Percentiles rank a stretch among this genome's conserved stretches.
These are phyloP conservation scores for Aureobasidium zeae DNA, from an alignment of 2,329 filamentous ascomycete species.

Conservation along the genomic window DNA sequence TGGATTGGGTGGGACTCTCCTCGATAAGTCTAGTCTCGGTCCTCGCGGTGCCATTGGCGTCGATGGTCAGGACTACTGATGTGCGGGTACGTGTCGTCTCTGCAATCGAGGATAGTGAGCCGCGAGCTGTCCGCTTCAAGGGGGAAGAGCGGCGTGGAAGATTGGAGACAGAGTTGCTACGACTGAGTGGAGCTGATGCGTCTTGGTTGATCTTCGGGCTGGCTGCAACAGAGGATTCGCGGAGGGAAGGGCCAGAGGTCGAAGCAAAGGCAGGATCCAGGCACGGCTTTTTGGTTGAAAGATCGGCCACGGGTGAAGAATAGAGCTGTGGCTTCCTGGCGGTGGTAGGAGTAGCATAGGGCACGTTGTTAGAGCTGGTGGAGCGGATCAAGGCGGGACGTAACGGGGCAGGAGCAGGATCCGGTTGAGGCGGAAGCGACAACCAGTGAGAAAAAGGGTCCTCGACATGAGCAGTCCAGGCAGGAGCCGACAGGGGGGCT, in stretches of 20 bases:
- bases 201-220: conserved; percentile 13
- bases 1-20: conserved; percentile 29
- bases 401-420: neutral
- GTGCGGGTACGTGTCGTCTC: conserved; percentile 34
- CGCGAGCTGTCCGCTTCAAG: conserved; percentile 32
- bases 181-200: conserved; percentile 24
- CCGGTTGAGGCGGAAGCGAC: neutral
- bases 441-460: conserved; percentile 7
- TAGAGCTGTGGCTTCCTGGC: conserved; percentile 26
- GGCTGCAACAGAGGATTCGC: too few relatives aligned
- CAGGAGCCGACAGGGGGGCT: conserved; percentile 18
- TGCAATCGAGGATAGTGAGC: conserved; percentile 37
- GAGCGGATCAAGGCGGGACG: conserved; percentile 6
- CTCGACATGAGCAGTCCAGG: conserved; percentile 5
- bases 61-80: conserved; percentile 37
- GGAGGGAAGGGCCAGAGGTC: neutral
- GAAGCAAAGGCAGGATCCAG: conserved; percentile 6
- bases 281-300: neutral
- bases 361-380: conserved; percentile 22
- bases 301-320: conserved; percentile 25
- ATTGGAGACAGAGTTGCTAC: conserved; percentile 25
- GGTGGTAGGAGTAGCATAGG: conserved; percentile 6
- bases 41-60: conserved; percentile 39
- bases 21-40: conserved; percentile 36
- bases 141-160: conserved; percentile 39